Base-by-base conservation (phyloP, 345 rosid species). In the Pistacia vera region DNA sequence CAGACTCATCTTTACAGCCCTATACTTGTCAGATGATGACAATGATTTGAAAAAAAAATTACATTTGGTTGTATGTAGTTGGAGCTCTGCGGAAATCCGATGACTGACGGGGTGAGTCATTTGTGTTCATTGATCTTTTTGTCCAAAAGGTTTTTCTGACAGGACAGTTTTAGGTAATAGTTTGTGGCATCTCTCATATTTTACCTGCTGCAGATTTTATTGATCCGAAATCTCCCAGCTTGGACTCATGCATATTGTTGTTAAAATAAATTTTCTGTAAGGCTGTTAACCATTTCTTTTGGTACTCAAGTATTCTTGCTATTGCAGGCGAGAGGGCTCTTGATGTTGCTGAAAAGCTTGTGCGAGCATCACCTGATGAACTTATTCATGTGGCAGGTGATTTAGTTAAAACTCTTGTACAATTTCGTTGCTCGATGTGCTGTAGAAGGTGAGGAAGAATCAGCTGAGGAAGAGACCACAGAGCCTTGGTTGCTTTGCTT, bases 351-450 rank as follows among this genome's bases (percentile, higher is more conserved):
- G 99, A 95, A 86, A 92, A 88, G 76, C 98, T 95, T 86, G 91
- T 95, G 68, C 90, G 97, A 80, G 96, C 97, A 81, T 88, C 98
- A 60, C 97, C 99, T 54, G 98, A 92, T 84, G 99, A 95, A 80
- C 90, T 95, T 71, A 85, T 81, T 33, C 93, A 88, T 68, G 49
- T 93, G 75, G 94, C 97, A 52, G 83, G 92, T 70, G 97, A 95
- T 75, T 94, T 95, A 80, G 82, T 80, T 73, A 91, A 95, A 80
- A 84, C 83, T 82, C 95, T 96, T 38, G 80, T 93, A 38, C 99
- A 90, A 79, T 90, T 96, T 82, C 99, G 95, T 73, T 96, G 98
- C 87, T 91, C 90, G 89, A 96, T 84, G 77, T 92, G 83, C 98
- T 76, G 85, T 88, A 17, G 98, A 93, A 83, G 99, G 95, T 30